Evolutionary conservation across 192 early-diverging fungal species (phyloP), one percentile per base, ranked within the genome.

Genomic region (Podila verticillata): DNA sequence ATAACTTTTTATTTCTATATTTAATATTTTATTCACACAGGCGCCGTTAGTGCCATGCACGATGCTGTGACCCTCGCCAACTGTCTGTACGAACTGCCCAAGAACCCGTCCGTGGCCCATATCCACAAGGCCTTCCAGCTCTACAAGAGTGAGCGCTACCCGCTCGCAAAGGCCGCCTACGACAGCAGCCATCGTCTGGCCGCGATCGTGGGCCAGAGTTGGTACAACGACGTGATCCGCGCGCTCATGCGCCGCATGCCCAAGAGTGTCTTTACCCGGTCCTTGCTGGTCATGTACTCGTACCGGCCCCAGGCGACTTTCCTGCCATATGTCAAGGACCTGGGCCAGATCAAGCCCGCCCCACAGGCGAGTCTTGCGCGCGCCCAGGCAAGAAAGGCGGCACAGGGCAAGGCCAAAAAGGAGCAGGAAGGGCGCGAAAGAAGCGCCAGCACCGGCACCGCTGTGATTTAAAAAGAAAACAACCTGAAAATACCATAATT

Each of bases 141-240:
- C 28, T 73, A 73, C 63, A 65, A 36, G 26, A 60, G 29, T 34
- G 71, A 73, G 35, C 63, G 71, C 4, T 73, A 60, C 57, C 71
- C 71, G 6, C 32, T 73, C 9, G 71, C 63, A 28, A 73, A 65
- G 24, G 28, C 63, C 12, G 54, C 71, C 7, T 73, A 73, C 44
- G 63, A 73, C 35, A 65, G 63, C 15, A 73, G 71, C 28, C 71
- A 73, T 59, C 71, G 71, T 12, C 63, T 73, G 13, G 63, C 71
- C 26, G 65, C 56, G 26, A 59, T 73, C 44, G 47, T 73, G n/a
- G 57, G 48, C 24, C 71, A 73, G 63, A 10, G 65, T 24, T 73
- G 71, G 71, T 73, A 73, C 57, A 60, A 61, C 17, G n/a, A 65
- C 35, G 2, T 73, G 7, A 59, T 73, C 19, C 63, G 71, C 4